phyloP scores from a whole-genome alignment of 2,329 filamentous ascomycete genomes.

The Sporothrix dimorphospora region DNA sequence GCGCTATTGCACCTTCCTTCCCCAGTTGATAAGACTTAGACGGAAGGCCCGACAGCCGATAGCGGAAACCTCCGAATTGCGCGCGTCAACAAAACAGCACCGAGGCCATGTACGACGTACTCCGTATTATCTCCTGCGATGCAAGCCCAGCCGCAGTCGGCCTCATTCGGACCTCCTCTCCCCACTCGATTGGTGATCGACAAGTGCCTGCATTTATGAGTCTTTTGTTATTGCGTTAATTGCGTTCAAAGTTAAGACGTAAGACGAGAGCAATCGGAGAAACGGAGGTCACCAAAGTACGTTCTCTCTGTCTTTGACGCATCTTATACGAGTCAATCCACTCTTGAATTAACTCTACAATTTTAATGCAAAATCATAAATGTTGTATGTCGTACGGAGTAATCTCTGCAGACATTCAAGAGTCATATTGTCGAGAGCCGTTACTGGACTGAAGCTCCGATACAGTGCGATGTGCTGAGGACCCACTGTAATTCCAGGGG shows the following conservation, averaged over 20 bases:
- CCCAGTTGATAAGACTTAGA: not conserved
- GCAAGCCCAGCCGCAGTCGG: not conserved
- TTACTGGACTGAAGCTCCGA: not conserved
- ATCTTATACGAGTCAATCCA: not conserved
- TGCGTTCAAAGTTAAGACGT: not conserved
- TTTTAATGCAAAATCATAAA: too few relatives aligned
- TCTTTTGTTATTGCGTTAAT: not conserved
- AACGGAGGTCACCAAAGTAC: not conserved
- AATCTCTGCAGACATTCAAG: too few relatives aligned
- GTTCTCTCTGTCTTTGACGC: not conserved
- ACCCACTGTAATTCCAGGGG: constrained; percentile 19
- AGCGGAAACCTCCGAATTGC: constrained; percentile 12
- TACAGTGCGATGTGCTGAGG: not conserved
- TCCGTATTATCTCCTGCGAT: constrained; percentile 4
- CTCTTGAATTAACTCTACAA: not conserved
- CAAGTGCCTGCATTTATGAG: not conserved
- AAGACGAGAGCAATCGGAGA: not conserved
- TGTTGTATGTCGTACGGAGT: too few relatives aligned
- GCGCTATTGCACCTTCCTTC: not conserved
- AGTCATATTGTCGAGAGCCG: not conserved
- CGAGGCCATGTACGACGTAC: not conserved
- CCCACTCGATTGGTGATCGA: not conserved
- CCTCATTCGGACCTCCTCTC: not conserved
- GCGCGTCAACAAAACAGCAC: not conserved
- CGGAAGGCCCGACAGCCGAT: constrained; percentile 17